phyloP scores from a whole-genome alignment of 164 flowering plant genomes.

The Annona squamosa region DNA sequence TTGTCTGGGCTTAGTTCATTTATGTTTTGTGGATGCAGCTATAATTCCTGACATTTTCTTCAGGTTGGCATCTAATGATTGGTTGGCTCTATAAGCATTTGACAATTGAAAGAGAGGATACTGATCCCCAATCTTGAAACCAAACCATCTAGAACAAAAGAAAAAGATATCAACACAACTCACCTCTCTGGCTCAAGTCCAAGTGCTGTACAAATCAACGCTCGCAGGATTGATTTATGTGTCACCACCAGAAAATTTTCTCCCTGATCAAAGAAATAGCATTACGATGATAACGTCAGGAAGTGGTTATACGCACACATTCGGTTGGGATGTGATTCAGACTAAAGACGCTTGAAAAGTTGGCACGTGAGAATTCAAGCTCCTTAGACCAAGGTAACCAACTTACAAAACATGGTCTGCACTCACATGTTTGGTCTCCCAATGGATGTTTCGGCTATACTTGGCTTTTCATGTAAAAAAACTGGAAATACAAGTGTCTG shows the following conservation, averaged over 20 bases:
- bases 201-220: constrained; percentile 65
- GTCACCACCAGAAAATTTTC: constrained; percentile 56
- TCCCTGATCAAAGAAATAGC: constrained; percentile 35
- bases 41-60: neutral
- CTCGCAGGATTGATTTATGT: constrained; percentile 70
- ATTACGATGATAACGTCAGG: neutral
- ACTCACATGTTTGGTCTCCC: neutral
- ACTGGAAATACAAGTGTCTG: neutral
- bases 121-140: neutral
- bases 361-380: neutral
- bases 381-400: neutral
- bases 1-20: neutral
- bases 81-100: neutral
- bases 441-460: neutral
- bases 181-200: constrained; percentile 70
- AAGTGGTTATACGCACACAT: neutral
- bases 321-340: neutral
- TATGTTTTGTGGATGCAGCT: neutral
- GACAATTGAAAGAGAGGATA: neutral
- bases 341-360: neutral
- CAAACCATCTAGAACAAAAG: neutral
- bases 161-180: neutral
- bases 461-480: neutral
- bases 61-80: neutral
- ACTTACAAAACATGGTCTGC: neutral